A percentile compares a stretch with the other conserved stretches of the same genome.
Evolutionary conservation across 441 rosid genomes (phyloP).

Genomic region (Sinapis alba): DNA sequence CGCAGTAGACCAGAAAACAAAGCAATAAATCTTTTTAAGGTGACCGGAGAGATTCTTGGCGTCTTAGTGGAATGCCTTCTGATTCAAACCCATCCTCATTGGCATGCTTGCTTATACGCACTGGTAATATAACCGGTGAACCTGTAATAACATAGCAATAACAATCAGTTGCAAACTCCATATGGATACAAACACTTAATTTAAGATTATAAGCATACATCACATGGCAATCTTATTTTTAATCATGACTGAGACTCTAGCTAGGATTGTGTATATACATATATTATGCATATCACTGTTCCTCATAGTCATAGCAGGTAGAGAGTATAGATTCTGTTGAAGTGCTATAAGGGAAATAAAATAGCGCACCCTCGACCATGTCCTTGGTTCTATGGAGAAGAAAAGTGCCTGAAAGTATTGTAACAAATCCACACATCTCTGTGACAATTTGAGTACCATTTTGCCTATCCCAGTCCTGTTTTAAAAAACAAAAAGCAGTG

Average conservation of each 20-base stretch:
- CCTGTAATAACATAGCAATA: slow-evolving; percentile 42
- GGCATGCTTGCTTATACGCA: slow-evolving; percentile 44
- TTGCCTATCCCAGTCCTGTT: slow-evolving; percentile 71
- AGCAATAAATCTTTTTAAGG: slow-evolving; percentile 29
- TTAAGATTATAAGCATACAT: neutral
- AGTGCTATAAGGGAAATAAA: slow-evolving; percentile 6
- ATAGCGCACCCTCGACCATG: slow-evolving; percentile 62
- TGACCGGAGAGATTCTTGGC: slow-evolving; percentile 47
- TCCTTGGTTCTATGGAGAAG: slow-evolving; percentile 68
- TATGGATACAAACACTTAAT: neutral
- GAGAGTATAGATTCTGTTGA: neutral
- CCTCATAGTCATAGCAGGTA: neutral
- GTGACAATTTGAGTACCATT: slow-evolving; percentile 63
- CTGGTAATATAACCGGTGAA: slow-evolving; percentile 47
- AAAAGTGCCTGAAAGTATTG: slow-evolving; percentile 64
- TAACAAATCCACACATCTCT: slow-evolving; percentile 65
- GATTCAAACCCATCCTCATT: slow-evolving; percentile 44
- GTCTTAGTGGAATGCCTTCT: slow-evolving; percentile 66
- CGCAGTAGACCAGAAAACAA: slow-evolving; percentile 22
- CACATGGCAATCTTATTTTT: neutral
- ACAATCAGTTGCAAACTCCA: slow-evolving; percentile 20
- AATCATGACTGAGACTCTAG: neutral
- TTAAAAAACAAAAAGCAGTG: neutral
- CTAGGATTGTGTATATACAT: slow-evolving; percentile 7
- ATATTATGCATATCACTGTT: neutral